Conservation (phyloP, 73 alveolate genomes). For the Tetrahymena elliotti region DNA sequence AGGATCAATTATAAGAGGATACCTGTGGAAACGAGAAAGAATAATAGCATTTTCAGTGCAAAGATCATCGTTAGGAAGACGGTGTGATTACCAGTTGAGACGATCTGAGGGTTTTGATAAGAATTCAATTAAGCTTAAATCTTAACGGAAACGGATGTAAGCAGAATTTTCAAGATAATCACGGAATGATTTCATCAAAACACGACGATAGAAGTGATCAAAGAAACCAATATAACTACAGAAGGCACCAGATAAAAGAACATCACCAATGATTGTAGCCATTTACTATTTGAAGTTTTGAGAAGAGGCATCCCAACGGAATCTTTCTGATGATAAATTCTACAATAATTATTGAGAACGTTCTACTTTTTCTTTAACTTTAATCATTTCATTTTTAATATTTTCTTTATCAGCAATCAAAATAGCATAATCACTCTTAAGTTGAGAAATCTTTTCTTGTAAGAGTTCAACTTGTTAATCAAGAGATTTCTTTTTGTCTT, state of each 20-base stretch:
- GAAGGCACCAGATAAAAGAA: conserved; percentile 88
- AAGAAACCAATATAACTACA: conserved; percentile 97
- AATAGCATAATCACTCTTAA: conserved; percentile 81
- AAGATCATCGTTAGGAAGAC: conserved; percentile 94
- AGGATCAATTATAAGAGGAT: conserved; percentile 98
- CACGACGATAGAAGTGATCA: conserved; percentile 90
- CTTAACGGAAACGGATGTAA: conserved; percentile 65
- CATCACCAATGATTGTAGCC: conserved; percentile 91
- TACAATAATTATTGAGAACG: conserved; percentile 80
- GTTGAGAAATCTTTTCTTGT: conserved; percentile 73
- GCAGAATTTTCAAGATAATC: conserved; percentile 53
- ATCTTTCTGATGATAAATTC: conserved; percentile 89
- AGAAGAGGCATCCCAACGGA: conserved; percentile 92
- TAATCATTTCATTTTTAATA: conserved; percentile 66
- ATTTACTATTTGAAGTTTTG: conserved; percentile 84
- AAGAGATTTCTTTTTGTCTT: conserved; percentile 45
- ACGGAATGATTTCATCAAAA: conserved; percentile 57
- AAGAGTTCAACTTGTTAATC: conserved; percentile 54
- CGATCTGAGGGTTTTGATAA: conserved; percentile 96
- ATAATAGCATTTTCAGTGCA: conserved; percentile 97
- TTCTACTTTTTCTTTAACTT: conserved; percentile 87
- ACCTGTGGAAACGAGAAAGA: conserved; percentile 90
- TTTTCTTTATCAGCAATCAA: conserved; percentile 76
- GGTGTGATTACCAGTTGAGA: conserved; percentile 89
- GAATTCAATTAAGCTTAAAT: conserved; percentile 85